Base-by-base conservation (phyloP, 2,329 filamentous ascomycete genomes). In the Arthrobotrys conoides region DNA sequence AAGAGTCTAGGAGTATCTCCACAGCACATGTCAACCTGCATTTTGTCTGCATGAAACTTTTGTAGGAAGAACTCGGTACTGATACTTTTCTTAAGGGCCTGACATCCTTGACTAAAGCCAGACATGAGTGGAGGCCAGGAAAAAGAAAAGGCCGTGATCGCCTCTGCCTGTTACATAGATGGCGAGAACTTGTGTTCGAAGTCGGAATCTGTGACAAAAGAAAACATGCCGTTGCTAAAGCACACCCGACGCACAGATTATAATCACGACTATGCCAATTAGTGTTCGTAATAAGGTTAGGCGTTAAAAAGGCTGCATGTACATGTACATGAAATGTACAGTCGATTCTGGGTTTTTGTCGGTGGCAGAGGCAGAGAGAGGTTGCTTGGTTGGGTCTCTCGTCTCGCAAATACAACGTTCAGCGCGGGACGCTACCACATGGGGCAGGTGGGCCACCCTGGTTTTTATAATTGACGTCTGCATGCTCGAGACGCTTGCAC, bases 401-500 rank as follows among this genome's bases (percentile, higher is more conserved):
- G 73, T 77, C 68, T 78, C 68, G 75, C 75, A 71, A 70, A 72
- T 71, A 68, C 61, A 72, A 71, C 53, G 53, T 38, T 71, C 64
- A 46, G 46, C 63, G 75, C 68, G 69, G 68, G 75, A 72, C 68
- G 68, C 75, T 78, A 78, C 75, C 64, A 33, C 63, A 72, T 68
- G 46, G 18, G 75, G 75, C 75, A 78, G 75, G 75, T 78, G 68
- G 24, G 38, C 55, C 46, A 78, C 75, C 75, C 75, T 59, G 75
- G 75, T 78, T 78, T 78, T 65, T 57, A 72, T 68, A 68, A 71
- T 55, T 67, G 68, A 72, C 75, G 55, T 78, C 68, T 78, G 59
- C 68, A 77, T 71, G 71, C 73, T 71, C 67, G 53, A 67, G 73
- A 78, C 75, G 75, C 75, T 72, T 72, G 36, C 51, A 65, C 46